Percentiles rank a stretch among this genome's conserved stretches.
These are phyloP conservation scores for Chondrostereum purpureum DNA, from an alignment of 1,284 basidiomycete genomes.

Conservation along the genomic window DNA sequence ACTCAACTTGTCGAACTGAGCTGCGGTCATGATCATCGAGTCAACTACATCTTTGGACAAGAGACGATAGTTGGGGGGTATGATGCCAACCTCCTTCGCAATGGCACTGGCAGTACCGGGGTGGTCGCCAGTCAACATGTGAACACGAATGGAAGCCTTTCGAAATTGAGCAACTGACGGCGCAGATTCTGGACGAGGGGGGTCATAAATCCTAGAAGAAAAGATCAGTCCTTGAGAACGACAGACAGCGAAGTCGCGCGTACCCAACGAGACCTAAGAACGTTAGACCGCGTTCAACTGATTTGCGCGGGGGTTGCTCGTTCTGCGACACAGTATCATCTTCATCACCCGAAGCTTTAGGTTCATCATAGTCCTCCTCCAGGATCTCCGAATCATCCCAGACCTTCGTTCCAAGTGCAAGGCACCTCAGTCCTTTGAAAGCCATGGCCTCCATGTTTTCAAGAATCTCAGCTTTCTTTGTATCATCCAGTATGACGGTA, in stretches of 20 bases:
- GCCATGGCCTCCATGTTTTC: constrained; percentile 50
- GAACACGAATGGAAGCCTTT: constrained; percentile 51
- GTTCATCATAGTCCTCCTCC: constrained; percentile 2
- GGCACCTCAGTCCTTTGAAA: constrained; percentile 46
- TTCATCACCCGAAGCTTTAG: background rate
- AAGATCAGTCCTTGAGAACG: background rate
- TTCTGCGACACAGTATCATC: background rate
- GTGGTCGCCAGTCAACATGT: constrained; percentile 67
- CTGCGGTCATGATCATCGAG: background rate
- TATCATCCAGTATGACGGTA: constrained; percentile 23
- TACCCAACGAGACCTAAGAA: constrained; percentile 57
- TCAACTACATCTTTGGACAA: constrained; percentile 12
- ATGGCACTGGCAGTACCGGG: constrained; percentile 61
- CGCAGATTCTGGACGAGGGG: constrained; percentile 63
- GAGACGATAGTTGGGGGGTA: constrained; percentile 28
- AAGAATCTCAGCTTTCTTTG: constrained; percentile 34
- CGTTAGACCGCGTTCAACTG: constrained; percentile 50
- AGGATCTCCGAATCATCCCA: constrained; percentile 44
- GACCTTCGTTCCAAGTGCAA: constrained; percentile 18
- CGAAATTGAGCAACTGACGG: constrained; percentile 59
- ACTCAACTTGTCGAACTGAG: constrained; percentile 54
- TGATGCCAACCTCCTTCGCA: constrained; percentile 50
- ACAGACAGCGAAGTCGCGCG: background rate
- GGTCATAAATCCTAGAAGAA: constrained; percentile 61
- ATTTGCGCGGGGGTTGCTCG: constrained; percentile 28